Conservation (phyloP, 257 asterid species). For the Osmanthus fragrans region DNA sequence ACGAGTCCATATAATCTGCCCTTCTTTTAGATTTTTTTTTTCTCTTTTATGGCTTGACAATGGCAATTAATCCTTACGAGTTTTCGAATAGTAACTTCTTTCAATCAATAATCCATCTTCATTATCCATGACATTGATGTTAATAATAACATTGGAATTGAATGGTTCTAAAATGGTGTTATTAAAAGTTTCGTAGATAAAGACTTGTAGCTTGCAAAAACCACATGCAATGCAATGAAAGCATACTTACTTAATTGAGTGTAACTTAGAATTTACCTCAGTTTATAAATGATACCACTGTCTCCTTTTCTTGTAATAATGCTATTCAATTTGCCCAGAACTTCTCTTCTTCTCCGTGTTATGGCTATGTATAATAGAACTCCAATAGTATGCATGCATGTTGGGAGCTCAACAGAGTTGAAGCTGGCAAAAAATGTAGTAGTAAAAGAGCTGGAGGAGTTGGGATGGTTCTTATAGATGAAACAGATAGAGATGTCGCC, state of each 20-base stretch:
- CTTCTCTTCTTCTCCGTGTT: conserved; percentile 2
- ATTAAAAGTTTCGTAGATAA: background rate
- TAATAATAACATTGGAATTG: background rate
- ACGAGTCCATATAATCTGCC: background rate
- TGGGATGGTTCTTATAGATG: no score
- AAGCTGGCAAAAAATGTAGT: conserved; percentile 68
- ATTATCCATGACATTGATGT: conserved; percentile 5
- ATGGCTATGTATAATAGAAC: conserved; percentile 16
- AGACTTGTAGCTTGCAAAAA: background rate
- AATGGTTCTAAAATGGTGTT: background rate
- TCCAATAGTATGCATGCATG: conserved; percentile 67
- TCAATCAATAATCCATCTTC: background rate
- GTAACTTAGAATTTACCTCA: no score
- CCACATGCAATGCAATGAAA: background rate
- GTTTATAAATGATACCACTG: background rate
- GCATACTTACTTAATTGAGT: no score
- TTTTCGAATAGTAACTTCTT: conserved; percentile 2
- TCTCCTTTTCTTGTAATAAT: background rate
- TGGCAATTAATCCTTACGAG: no score
- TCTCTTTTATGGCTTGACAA: no score
- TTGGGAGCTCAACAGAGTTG: conserved; percentile 83
- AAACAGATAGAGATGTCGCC: no score
- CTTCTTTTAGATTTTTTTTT: no score
- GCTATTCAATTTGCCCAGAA: background rate
- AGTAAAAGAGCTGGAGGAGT: conserved; percentile 89